Evolutionary conservation across 495 filamentous ascomycete species (phyloP), one percentile per base, ranked within the genome.

Genomic region (Glutinoglossum americanum): DNA sequence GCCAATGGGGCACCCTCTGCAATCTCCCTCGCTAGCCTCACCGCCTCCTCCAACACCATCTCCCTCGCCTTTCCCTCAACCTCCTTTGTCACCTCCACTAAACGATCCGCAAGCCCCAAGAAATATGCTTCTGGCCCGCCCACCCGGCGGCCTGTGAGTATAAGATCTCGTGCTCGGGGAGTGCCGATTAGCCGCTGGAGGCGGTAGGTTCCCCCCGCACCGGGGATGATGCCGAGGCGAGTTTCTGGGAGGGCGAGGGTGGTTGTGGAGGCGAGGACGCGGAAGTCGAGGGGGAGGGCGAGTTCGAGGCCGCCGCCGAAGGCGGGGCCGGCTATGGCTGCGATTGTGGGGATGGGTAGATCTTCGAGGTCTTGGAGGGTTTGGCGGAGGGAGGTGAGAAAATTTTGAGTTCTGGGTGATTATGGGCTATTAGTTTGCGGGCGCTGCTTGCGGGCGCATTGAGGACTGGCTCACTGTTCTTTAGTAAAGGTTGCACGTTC

Each of bases 221-320:
- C 92, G 6, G 92, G 92, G 59, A 97, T 83, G 63, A 98, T 97
- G 25, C 83, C 92, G 0, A 98, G 76, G 0, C 87, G 72, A 0
- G 92, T 96, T 64, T 98, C 92, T 1, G 92, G 92, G 1, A 98
- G 76, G 0, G 79, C 90, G 57, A 98, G 80, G 49, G 73, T 70
- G 25, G 84, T 81, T 45, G 75, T 79, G 13, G 83, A 82, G 37
- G 79, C 74, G 61, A 95, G 80, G 57, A 98, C 80, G 57, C 92
- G 85, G 63, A 98, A 77, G 65, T 87, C 78, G 2, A 88, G 94
- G 62, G 81, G 77, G 13, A 98, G 75, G 1, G 87, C 89, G 27
- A 98, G 76, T 66, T 98, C 92, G 19, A 97, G 78, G 32, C 92
- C 92, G 60, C 92, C 92, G 59, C 92, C 92, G 10, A 98, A 80